Evolutionary conservation across 139 green algal species (phyloP), one percentile per base, ranked within the genome.

Genomic region (Penium margaritaceum): DNA sequence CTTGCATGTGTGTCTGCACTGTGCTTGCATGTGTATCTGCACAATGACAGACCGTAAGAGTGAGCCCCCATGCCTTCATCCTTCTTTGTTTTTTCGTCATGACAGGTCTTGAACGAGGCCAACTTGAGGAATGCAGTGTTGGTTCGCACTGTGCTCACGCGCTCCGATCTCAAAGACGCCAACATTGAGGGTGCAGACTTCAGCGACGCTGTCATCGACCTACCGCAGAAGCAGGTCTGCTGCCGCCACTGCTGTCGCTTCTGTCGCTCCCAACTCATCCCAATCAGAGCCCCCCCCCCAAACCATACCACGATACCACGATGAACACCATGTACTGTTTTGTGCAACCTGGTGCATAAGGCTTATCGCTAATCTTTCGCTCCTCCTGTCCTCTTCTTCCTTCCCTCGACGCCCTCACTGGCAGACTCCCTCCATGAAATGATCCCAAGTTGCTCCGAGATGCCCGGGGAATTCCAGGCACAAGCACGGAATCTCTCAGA

Each of bases 191-290:
- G 88, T 2, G 89, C 89, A 21, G 92, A 97, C 85, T 97, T 97
- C 82, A 90, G 85, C 21, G 95, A 97, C 63, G 89, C 91, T 0
- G 80, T 97, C 32, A 35, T 97, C 1, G 92, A 97, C 87, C 89
- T 86, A 72, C 77, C 85, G 35, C 87, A 94, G 81, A 91, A 96
- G 53, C 55, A 81, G 66, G 70, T 82, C n/a, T n/a, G n/a, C n/a
- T n/a, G n/a, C n/a, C n/a, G n/a, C n/a, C n/a, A n/a, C n/a, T n/a
- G n/a, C n/a, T n/a, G n/a, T n/a, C n/a, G n/a, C n/a, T n/a, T n/a
- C n/a, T n/a, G n/a, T n/a, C n/a, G n/a, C n/a, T n/a, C n/a, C n/a
- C n/a, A n/a, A n/a, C n/a, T n/a, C n/a, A n/a, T n/a, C n/a, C n/a
- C n/a, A n/a, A n/a, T n/a, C n/a, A n/a, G n/a, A n/a, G n/a, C n/a